These are phyloP conservation scores for sorghum (Sorghum bicolor) DNA, from an alignment of 176 grass and related monocot species.

Conservation along the genomic window Sorghum_bicolor_NCBIv3 NC_012878.2:50935501-50936000, in stretches of 20 bases:
- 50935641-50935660: not conserved
- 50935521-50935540: not conserved
- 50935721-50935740: not conserved
- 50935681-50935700: not conserved
- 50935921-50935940: not conserved
- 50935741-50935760: not conserved
- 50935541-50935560: not conserved
- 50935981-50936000: not conserved
- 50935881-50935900: too few species aligned
- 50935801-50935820: not conserved
- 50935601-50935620: not conserved
- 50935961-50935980: not conserved
- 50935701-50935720: not conserved
- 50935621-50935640: not conserved
- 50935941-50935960: not conserved
- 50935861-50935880: not conserved
- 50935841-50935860: not conserved
- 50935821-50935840: not conserved
- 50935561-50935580: conserved; percentile 1
- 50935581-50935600: not conserved
- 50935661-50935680: not conserved
- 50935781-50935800: not conserved
- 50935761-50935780: not conserved
- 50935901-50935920: not conserved
- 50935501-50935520: not conserved